Evolutionary conservation across 2,329 filamentous ascomycete genomes (phyloP).

Genomic region (Monosporascus cannonballus): DNA sequence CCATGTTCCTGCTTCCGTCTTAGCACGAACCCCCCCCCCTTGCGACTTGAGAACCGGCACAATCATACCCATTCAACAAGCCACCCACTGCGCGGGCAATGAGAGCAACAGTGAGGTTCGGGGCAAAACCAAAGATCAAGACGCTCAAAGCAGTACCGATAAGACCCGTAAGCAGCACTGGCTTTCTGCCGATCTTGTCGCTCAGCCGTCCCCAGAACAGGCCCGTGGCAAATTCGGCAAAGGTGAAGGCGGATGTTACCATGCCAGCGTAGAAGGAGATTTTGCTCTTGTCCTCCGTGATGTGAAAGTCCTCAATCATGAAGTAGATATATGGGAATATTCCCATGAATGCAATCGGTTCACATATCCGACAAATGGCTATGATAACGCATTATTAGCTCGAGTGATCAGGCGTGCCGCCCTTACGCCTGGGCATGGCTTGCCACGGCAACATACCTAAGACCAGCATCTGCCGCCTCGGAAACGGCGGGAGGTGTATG

Average conservation of each 20-base stretch:
- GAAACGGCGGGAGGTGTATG: conserved; percentile 26
- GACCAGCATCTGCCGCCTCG: conserved; percentile 30
- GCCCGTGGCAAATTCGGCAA: conserved; percentile 90
- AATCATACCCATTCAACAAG: conserved; percentile 76
- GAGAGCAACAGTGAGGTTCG: conserved; percentile 74
- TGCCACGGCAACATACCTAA: conserved; percentile 23
- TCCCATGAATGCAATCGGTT: conserved; percentile 98
- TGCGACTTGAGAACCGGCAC: conserved; percentile 11
- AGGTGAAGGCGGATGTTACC: conserved; percentile 93
- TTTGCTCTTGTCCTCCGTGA: conserved; percentile 69
- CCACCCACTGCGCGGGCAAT: conserved; percentile 85
- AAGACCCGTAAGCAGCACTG: conserved; percentile 83
- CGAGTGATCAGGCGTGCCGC: conserved; percentile 2
- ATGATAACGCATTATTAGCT: conserved; percentile 6
- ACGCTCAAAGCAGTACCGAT: conserved; percentile 90
- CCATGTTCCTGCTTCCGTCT: conserved; percentile 65
- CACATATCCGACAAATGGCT: conserved; percentile 94
- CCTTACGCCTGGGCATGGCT: neutral
- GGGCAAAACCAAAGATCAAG: conserved; percentile 84
- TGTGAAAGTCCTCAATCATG: conserved; percentile 89
- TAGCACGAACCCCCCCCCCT: conserved; percentile 15
- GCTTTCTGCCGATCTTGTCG: conserved; percentile 87
- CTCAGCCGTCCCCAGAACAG: conserved; percentile 91
- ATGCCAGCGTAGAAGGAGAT: conserved; percentile 92
- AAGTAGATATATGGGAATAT: conserved; percentile 98